Conservation (phyloP, 2,329 filamentous ascomycete species). For the Aspergillus pseudoterreus region DNA sequence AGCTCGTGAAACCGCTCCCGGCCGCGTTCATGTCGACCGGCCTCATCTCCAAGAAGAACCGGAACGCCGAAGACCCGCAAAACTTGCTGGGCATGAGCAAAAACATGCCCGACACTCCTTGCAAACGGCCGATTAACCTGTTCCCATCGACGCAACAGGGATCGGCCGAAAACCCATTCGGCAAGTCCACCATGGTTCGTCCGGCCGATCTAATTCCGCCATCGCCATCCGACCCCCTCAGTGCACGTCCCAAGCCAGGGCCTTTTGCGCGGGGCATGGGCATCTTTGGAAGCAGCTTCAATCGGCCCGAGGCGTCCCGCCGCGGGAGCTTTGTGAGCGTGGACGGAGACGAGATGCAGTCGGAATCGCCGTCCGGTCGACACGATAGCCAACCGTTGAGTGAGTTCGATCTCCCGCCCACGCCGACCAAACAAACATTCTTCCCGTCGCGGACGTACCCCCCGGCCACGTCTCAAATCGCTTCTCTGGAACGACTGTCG, state of each 20-base stretch:
- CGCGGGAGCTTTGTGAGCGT: conserved; percentile 74
- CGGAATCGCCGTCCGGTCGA: conserved; percentile 54
- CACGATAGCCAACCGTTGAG: conserved; percentile 55
- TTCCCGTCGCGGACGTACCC: conserved; percentile 36
- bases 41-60: conserved; percentile 89
- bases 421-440: conserved; percentile 70
- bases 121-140: conserved; percentile 75
- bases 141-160: conserved; percentile 61
- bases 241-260: conserved; percentile 59
- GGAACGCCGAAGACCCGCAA: conserved; percentile 67
- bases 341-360: conserved; percentile 69
- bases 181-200: conserved; percentile 60
- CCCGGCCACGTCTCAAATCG: conserved; percentile 29
- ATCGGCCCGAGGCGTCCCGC: conserved; percentile 47
- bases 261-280: conserved; percentile 63
- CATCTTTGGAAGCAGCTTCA: conserved; percentile 59
- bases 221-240: conserved; percentile 70
- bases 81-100: conserved; percentile 52
- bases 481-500: conserved; percentile 32
- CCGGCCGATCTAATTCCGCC: conserved; percentile 76
- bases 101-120: conserved; percentile 89
- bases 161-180: conserved; percentile 56
- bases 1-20: conserved; percentile 70
- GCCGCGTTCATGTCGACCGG: conserved; percentile 93
- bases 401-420: conserved; percentile 80